phyloP scores from a whole-genome alignment of 1,139 yeast species.

The Lodderomyces margitis region DNA sequence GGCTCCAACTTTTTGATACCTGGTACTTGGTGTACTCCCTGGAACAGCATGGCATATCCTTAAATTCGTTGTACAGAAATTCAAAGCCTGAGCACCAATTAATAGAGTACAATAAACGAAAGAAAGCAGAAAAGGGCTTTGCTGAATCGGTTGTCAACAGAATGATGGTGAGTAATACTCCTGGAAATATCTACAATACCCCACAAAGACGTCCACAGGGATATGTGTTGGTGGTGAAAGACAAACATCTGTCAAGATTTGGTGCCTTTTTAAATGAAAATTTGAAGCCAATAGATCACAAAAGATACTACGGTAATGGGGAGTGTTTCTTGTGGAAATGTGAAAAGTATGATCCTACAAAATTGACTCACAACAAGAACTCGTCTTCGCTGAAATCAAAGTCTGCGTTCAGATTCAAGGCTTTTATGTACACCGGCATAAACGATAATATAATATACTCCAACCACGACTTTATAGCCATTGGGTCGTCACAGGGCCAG shows the following conservation, averaged over 20 bases:
- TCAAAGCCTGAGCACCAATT: constrained; percentile 34
- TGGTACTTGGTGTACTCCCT: constrained; percentile 82
- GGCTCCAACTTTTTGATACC: constrained; percentile 70
- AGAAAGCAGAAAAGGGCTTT: constrained; percentile 29
- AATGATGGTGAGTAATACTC: constrained; percentile 25
- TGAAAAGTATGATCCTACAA: constrained; percentile 32
- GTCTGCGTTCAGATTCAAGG: constrained; percentile 52
- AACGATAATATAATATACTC: constrained; percentile 87
- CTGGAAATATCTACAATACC: constrained; percentile 10
- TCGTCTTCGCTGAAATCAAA: constrained; percentile 3
- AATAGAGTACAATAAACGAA: constrained; percentile 19
- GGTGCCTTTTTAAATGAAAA: constrained; percentile 85
- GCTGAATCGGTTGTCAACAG: constrained; percentile 36
- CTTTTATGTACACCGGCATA: constrained; percentile 84
- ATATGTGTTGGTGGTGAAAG: constrained; percentile 67
- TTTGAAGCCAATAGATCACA: constrained; percentile 65
- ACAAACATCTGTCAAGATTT: constrained; percentile 60
- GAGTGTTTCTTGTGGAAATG: constrained; percentile 91
- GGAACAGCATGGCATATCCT: constrained; percentile 90
- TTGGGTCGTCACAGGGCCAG: constrained; percentile 90
- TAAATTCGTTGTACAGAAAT: constrained; percentile 66
- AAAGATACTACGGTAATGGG: constrained; percentile 87
- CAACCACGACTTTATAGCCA: constrained; percentile 70
- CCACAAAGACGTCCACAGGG: constrained; percentile 52
- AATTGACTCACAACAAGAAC: constrained; percentile 14